Percentiles rank a stretch among this genome's conserved stretches.
Conservation (phyloP, 1,284 basidiomycete species). For the Neonothopanus nambi region DNA sequence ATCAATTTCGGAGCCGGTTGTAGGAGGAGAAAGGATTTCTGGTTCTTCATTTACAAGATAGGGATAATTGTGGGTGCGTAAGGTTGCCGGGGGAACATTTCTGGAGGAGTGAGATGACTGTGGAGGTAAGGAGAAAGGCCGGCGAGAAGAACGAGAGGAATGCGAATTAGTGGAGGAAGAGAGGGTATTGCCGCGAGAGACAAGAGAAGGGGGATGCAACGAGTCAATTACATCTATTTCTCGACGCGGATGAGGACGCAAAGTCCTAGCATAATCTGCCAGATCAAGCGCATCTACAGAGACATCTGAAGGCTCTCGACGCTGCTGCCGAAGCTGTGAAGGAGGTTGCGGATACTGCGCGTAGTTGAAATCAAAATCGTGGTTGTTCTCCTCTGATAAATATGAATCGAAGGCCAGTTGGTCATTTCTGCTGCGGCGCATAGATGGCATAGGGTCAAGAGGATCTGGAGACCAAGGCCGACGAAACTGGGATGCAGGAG, state of each 20-base stretch:
- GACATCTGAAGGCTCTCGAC: constrained; percentile 56
- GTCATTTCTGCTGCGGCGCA: constrained; percentile 10
- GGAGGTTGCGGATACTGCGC: too few relatives aligned
- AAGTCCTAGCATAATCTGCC: constrained; percentile 61
- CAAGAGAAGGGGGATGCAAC: constrained; percentile 44
- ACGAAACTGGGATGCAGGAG: constrained; percentile 50
- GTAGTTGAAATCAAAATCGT: constrained; percentile 21
- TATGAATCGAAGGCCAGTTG: constrained; percentile 7
- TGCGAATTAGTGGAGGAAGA: constrained; percentile 42
- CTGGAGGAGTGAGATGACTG: constrained; percentile 26
- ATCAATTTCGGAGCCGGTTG: constrained; percentile 45
- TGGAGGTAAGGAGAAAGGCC: constrained; percentile 53
- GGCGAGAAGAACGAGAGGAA: constrained; percentile 28
- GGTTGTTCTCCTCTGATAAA: constrained; percentile 19
- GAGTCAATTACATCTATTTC: constrained; percentile 35
- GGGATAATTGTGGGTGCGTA: constrained; percentile 23
- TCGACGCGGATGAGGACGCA: constrained; percentile 36
- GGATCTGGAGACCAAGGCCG: constrained; percentile 69
- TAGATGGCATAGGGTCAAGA: constrained; percentile 50
- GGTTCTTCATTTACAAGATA: constrained; percentile 14
- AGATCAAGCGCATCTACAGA: constrained; percentile 71
- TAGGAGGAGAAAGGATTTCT: constrained; percentile 20
- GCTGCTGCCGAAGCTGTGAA: constrained; percentile 23
- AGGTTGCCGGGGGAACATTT: constrained; percentile 21
- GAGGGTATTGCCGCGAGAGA: constrained; percentile 45